Evolutionary conservation across 768 basidiomycete species (phyloP), one percentile per base, ranked within the genome.

Genomic region (Dacryopinax primogenitus): DNA sequence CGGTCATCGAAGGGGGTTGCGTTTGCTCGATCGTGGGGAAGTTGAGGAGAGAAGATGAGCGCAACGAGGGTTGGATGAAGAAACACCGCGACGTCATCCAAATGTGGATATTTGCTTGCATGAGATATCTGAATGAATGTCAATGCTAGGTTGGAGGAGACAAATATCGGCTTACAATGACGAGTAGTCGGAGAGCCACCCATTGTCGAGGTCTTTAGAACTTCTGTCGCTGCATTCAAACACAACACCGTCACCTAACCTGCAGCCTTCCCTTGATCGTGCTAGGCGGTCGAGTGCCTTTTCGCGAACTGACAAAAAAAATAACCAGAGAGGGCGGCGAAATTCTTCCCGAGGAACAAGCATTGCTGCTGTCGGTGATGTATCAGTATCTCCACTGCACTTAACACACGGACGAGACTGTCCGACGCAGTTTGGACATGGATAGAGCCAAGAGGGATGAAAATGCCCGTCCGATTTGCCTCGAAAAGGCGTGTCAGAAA

Each of bases 391-490:
- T 30, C 9, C 15, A 15, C 32, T 30, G 26, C 51, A 58, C 30
- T 58, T 58, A 3, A 4, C 26, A 32, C 51, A 58, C 15, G 51
- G 51, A 26, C 21, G 51, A 6, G 51, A 30, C 15, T 58, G 12
- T 28, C 13, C 26, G 4, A 58, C 26, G 18, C 51, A 58, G 6
- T 30, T 30, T 4, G 51, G 51, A 58, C 51, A 58, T 13, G 51
- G 51, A 58, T 58, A 58, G 32, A 58, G 51, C 51, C 51, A 58
- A 13, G 51, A 58, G 4, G 51, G 51, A 32, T 58, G 51, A 21
- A 58, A 58, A 32, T 58, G 51, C 3, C 51, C 51, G 15, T 58
- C 51, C 3, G 30, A 28, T 32, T 18, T 30, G 26, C 51, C 51
- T 58, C 9, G 11, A 11, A 58, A 30, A 32, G 4, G 11, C 9